A percentile compares a stretch with the other conserved stretches of the same genome.
phyloP scores from a whole-genome alignment of 2,329 filamentous ascomycete genomes.

The Aspergillus melleus region DNA sequence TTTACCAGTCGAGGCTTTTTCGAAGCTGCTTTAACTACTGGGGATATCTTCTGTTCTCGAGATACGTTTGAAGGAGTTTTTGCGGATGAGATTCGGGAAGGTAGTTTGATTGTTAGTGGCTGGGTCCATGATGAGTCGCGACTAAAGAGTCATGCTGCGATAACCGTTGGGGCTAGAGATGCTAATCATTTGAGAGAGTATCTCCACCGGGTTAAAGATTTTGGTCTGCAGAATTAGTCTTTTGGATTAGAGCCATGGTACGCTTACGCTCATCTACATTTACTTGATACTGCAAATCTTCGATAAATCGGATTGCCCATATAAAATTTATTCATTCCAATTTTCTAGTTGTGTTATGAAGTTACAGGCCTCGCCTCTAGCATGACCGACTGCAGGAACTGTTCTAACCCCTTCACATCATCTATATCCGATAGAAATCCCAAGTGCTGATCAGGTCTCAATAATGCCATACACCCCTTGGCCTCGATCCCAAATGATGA shows the following conservation, averaged over 20 bases:
- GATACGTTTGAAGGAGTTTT: not conserved
- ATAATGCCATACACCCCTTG: slow-evolving; percentile 59
- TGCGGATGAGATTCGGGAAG: not conserved
- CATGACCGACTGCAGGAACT: not conserved
- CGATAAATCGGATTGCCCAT: too few species aligned
- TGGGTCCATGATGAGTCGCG: not conserved
- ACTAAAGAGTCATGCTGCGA: not conserved
- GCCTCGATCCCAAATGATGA: slow-evolving; percentile 59
- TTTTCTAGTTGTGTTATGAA: not conserved
- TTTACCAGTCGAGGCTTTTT: not conserved
- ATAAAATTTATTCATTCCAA: too few species aligned
- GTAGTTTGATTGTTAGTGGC: not conserved
- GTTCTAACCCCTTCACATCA: not conserved
- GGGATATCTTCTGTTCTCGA: not conserved
- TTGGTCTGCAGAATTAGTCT: not conserved
- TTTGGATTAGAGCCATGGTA: too few species aligned
- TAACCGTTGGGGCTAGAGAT: not conserved
- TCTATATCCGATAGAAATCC: slow-evolving; percentile 13
- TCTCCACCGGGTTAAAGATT: not conserved
- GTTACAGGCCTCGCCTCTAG: not conserved
- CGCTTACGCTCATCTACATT: too few species aligned
- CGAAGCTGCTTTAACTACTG: not conserved
- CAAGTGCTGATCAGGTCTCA: slow-evolving; percentile 69
- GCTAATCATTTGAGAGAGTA: not conserved
- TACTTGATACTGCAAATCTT: too few species aligned